A percentile compares a stretch with the other conserved stretches of the same genome.
phyloP scores from a whole-genome alignment of 768 basidiomycete genomes.

The Russula virescens region DNA sequence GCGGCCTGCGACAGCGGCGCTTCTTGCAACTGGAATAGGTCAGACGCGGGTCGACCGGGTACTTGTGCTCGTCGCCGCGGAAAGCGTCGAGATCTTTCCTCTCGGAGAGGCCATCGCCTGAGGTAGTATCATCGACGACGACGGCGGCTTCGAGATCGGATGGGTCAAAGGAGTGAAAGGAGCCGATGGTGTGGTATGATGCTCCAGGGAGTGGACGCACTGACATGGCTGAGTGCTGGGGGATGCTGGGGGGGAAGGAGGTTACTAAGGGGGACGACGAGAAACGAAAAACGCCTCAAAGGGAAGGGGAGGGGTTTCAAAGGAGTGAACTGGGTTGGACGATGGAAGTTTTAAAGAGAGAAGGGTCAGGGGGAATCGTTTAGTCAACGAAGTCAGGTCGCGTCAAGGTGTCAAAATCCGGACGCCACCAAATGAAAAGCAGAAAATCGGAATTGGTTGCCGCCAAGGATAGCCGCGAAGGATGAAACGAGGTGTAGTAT shows the following conservation, averaged over 20 bases:
- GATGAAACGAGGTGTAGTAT: too few species aligned
- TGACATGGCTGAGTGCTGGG: neutral
- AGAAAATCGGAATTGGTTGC: too few species aligned
- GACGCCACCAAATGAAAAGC: too few species aligned
- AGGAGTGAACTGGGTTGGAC: neutral
- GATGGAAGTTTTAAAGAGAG: neutral
- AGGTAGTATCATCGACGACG: neutral
- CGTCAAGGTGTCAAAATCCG: too few species aligned
- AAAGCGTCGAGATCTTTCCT: neutral
- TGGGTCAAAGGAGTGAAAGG: neutral
- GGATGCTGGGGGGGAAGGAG: neutral
- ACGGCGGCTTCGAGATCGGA: slow-evolving; percentile 5
- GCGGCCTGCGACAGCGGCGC: neutral
- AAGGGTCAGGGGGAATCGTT: too few species aligned
- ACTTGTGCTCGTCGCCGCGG: neutral
- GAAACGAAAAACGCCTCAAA: too few species aligned
- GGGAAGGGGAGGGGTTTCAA: neutral
- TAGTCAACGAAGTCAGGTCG: too few species aligned
- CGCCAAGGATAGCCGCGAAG: too few species aligned
- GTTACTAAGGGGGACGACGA: too few species aligned
- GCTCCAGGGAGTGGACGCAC: slow-evolving; percentile 12
- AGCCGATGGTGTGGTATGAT: slow-evolving; percentile 10
- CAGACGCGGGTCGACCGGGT: neutral
- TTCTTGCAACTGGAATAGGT: too few species aligned
- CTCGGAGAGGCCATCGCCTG: neutral